phyloP scores from a whole-genome alignment of 2,329 filamentous ascomycete genomes.

The Colletotrichum chrysophilum region DNA sequence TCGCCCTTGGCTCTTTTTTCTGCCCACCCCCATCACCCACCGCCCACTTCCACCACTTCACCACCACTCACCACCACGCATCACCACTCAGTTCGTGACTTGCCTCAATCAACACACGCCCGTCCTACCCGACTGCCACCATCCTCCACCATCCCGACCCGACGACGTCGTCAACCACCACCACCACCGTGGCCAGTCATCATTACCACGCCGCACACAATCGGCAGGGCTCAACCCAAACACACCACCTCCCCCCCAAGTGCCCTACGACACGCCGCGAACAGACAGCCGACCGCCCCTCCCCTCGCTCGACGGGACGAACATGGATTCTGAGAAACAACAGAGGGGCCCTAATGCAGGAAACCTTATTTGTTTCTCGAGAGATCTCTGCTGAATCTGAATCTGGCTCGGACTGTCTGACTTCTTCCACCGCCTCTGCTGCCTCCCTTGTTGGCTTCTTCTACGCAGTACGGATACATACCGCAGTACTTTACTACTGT shows the following conservation, averaged over 20 bases:
- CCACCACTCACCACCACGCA: neutral
- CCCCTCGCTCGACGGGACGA: conserved; percentile 9
- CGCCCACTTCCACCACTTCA: neutral
- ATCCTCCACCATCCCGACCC: neutral
- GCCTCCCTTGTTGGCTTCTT: neutral
- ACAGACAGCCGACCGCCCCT: conserved; percentile 8
- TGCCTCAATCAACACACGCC: neutral
- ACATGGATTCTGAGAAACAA: conserved; percentile 20
- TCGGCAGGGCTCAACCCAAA: neutral
- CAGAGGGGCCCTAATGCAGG: conserved; percentile 16
- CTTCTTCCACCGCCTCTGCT: neutral
- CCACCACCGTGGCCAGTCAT: neutral
- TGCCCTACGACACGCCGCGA: conserved; percentile 1
- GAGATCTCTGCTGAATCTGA: conserved; percentile 11
- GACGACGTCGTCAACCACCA: neutral
- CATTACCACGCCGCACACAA: neutral
- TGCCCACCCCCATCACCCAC: neutral
- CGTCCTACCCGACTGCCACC: neutral
- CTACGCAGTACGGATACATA: neutral
- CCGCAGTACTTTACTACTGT: too few species aligned
- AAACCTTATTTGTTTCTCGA: conserved; percentile 22
- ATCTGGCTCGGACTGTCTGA: conserved; percentile 12
- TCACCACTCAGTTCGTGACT: neutral
- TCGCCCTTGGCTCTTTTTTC: neutral
- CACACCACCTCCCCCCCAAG: neutral